A percentile compares a stretch with the other conserved stretches of the same genome.
Conservation (phyloP, 2,329 filamentous ascomycete species). For the Cladosporium colombiae region DNA sequence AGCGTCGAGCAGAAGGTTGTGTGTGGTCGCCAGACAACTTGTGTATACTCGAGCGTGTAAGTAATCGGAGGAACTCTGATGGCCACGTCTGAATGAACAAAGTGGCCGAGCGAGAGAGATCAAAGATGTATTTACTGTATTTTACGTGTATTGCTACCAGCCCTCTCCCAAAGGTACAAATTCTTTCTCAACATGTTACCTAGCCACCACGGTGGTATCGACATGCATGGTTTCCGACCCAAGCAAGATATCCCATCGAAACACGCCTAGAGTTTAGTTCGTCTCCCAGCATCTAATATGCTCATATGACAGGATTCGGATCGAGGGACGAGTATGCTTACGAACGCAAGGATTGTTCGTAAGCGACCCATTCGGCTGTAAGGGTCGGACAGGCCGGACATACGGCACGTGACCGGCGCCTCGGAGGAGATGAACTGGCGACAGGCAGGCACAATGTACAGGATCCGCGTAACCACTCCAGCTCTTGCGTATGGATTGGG, state of each 20-base stretch:
- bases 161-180: neutral
- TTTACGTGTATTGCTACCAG: neutral
- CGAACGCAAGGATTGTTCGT: no score
- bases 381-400: neutral
- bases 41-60: slow-evolving; percentile 66
- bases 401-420: slow-evolving; percentile 5
- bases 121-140: neutral
- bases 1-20: slow-evolving; percentile 84
- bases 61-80: neutral
- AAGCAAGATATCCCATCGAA: neutral
- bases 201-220: no score
- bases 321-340: no score
- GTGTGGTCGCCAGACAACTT: slow-evolving; percentile 79
- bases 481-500: neutral
- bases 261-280: neutral
- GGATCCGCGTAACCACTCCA: no score
- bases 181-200: no score
- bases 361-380: neutral
- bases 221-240: no score
- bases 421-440: slow-evolving; percentile 1
- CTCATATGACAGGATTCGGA: no score
- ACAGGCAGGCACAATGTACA: neutral
- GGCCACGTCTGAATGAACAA: neutral
- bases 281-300: no score
- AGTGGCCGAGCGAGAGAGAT: no score